Evolutionary conservation across 2,329 filamentous ascomycete species (phyloP).

Genomic region (Fusarium ambrosium): DNA sequence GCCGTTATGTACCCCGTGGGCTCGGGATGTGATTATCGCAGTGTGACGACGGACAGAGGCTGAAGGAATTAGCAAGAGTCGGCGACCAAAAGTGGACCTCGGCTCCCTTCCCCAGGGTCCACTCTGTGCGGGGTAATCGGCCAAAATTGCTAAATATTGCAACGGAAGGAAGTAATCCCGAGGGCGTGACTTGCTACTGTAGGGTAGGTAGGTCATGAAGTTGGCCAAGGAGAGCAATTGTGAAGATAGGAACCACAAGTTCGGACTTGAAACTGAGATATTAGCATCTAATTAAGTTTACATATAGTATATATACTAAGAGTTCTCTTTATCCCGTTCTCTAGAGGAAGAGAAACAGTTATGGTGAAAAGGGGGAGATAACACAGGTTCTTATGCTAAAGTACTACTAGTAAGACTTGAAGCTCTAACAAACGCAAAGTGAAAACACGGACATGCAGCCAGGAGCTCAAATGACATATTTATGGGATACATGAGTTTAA

Average conservation of each 20-base stretch:
- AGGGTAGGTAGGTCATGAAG: not conserved
- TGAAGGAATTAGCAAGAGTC: slow-evolving; percentile 10
- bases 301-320: no score
- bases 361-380: no score
- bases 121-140: slow-evolving; percentile 7
- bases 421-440: no score
- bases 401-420: no score
- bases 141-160: not conserved
- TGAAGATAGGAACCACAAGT: not conserved
- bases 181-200: not conserved
- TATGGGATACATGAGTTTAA: no score
- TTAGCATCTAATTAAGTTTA: not conserved
- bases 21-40: not conserved
- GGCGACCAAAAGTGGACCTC: slow-evolving; percentile 8
- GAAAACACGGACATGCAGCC: no score
- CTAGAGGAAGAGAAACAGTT: no score
- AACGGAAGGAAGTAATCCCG: not conserved
- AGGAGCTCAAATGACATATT: no score
- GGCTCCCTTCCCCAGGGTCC: not conserved
- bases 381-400: no score
- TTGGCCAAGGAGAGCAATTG: not conserved
- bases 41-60: not conserved
- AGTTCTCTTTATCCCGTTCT: no score
- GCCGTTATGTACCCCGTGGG: not conserved
- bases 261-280: not conserved